Conservation (phyloP, 768 basidiomycete genomes). For the Plicaturopsis crispa region DNA sequence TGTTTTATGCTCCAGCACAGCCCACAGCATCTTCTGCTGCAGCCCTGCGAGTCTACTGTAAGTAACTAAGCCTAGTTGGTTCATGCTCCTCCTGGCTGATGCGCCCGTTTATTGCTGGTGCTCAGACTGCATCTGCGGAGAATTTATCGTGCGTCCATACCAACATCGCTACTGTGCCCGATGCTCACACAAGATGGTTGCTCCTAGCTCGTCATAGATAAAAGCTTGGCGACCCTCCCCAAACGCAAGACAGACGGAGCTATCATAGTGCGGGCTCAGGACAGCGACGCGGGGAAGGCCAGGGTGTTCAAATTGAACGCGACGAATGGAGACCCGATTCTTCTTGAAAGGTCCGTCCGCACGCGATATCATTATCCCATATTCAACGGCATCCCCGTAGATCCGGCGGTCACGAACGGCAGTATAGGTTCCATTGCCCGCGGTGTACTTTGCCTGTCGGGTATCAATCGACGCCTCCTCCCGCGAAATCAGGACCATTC, state of each 20-base stretch:
- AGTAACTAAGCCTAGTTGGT: constrained; percentile 20
- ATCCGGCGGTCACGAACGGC: constrained; percentile 63
- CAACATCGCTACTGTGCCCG: background rate
- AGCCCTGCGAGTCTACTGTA: constrained; percentile 77
- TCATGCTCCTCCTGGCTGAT: constrained; percentile 8
- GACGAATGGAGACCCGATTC: constrained; percentile 53
- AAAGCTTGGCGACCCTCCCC: constrained; percentile 59
- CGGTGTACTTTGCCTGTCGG: constrained; percentile 61
- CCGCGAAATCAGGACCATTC: constrained; percentile 69
- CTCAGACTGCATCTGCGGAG: constrained; percentile 81
- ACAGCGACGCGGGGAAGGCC: constrained; percentile 46
- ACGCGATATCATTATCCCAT: background rate
- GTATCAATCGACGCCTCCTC: constrained; percentile 75
- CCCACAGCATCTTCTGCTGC: constrained; percentile 76
- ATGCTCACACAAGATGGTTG: too few species aligned
- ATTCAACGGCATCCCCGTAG: constrained; percentile 23
- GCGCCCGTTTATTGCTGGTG: too few species aligned
- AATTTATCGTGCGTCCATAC: constrained; percentile 63
- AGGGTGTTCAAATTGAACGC: constrained; percentile 87
- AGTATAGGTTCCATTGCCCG: constrained; percentile 65
- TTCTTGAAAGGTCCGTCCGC: constrained; percentile 65
- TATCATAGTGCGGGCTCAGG: constrained; percentile 71
- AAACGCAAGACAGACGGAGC: constrained; percentile 73
- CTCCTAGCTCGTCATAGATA: constrained; percentile 82
- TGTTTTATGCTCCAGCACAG: constrained; percentile 38